Base-by-base conservation (phyloP, 768 basidiomycete genomes). In the Gymnopilus dilepis region DNA sequence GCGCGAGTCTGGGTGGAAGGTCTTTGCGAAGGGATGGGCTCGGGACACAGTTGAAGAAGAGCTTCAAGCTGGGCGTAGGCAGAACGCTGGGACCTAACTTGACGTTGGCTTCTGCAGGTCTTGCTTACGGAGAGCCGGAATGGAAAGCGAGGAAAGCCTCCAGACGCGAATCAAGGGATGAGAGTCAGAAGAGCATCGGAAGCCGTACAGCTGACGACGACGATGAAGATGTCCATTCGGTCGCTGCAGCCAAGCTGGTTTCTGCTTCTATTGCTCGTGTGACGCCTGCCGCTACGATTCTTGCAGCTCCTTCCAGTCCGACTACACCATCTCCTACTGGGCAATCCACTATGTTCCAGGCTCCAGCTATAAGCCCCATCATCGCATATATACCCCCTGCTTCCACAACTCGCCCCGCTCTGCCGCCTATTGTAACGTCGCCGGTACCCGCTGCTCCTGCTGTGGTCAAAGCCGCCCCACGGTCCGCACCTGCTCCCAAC, bases 41-140 rank as follows among this genome's bases (percentile, higher is more conserved):
- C 9, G 60, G 60, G n/a, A 24, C 63, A 40, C 61, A 65, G 24
- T 60, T 68, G 26, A 70, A 70, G 64, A 61, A 61, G 55, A 70
- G 64, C 51, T 68, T 70, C 62, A 67, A 63, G 38, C n/a, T 65
- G 58, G 66, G 67, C 17, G 67, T 68, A 19, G 69, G 69, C 4
- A 61, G 69, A 34, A 70, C 69, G 24, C 37, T 70, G 34, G 65
- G 69, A 5, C 69, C 67, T 9, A 52, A 58, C 22, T 48, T 68
- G 59, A 67, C 65, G 53, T 56, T 70, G 6, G 64, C 67, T 17
- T 62, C 63, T 53, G 61, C 56, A 15, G 56, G 56, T 40, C 48
- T 50, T 28, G 55, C 22, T 15, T 31, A 21, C 58, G 48, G 37
- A 15, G 51, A 59, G 17, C 38, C 11, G 53, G 24, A 56, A 6